Evolutionary conservation across 2,329 filamentous ascomycete species (phyloP).

Genomic region (Neurospora sp.): DNA sequence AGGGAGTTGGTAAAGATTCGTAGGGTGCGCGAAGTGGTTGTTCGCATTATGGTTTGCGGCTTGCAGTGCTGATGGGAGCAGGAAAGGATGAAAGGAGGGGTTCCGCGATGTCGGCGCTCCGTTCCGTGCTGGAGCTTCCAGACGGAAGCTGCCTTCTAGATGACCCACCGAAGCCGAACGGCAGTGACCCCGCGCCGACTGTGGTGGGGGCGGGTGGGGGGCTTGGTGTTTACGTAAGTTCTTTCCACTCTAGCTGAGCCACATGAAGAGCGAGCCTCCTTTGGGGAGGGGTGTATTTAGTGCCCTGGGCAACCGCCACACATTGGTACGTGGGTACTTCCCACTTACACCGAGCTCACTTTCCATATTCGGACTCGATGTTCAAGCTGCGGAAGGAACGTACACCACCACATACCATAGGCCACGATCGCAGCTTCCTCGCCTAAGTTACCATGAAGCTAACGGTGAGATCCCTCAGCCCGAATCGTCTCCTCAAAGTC

Average conservation of each 20-base stretch:
- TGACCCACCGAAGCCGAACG: not conserved
- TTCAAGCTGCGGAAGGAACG: not conserved
- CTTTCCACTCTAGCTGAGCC: not conserved
- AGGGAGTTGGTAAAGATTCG: slow-evolving; percentile 6
- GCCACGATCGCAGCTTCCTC: not conserved
- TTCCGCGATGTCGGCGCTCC: not conserved
- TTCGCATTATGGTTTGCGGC: slow-evolving; percentile 8
- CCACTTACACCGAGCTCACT: not conserved
- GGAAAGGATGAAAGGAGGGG: not conserved
- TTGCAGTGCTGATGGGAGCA: not conserved
- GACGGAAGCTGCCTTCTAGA: not conserved
- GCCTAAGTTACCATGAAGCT: not conserved
- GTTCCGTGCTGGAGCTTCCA: not conserved
- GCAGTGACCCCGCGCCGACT: not conserved
- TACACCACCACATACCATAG: not conserved
- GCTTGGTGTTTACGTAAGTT: not conserved
- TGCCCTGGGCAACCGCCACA: not conserved
- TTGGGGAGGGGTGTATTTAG: not conserved
- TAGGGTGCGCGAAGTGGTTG: slow-evolving; percentile 12
- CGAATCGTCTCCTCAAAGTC: not conserved
- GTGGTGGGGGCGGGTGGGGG: not conserved
- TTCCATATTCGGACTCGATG: not conserved
- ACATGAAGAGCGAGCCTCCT: not conserved
- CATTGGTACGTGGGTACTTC: not conserved
- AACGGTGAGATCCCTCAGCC: not conserved